Evolutionary conservation across 2,329 filamentous ascomycete genomes (phyloP).

Genomic region (Grosmannia penicillata): DNA sequence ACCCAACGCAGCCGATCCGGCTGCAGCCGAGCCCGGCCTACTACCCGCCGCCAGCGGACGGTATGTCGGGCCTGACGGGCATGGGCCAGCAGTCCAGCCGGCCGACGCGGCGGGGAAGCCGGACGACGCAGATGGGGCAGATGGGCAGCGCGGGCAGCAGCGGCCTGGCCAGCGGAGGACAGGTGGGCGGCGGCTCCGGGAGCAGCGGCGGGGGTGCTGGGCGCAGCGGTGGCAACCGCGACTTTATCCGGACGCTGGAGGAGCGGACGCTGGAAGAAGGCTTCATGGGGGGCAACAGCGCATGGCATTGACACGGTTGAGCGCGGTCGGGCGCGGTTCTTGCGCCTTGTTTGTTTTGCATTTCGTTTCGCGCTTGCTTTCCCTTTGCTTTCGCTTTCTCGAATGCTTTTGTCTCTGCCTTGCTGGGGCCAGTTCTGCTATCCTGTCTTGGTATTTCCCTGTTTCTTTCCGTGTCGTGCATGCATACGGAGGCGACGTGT

Average conservation of each 20-base stretch:
- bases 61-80: constrained; percentile 48
- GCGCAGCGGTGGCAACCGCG: constrained; percentile 40
- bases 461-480: neutral
- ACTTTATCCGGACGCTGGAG: constrained; percentile 90
- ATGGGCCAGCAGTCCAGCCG: constrained; percentile 43
- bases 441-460: neutral
- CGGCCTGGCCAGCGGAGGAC: constrained; percentile 1
- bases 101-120: constrained; percentile 60
- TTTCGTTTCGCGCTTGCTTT: neutral
- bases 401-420: no score
- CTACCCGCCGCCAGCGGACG: constrained; percentile 84
- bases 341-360: neutral
- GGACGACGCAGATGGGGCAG: constrained; percentile 43
- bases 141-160: constrained; percentile 1
- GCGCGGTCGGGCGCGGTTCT: no score
- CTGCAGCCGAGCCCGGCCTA: constrained; percentile 93
- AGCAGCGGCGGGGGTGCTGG: neutral
- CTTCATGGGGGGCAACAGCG: constrained; percentile 54
- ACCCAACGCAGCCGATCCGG: constrained; percentile 85
- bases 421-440: neutral
- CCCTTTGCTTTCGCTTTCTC: neutral
- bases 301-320: constrained; percentile 43
- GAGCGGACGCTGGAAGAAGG: constrained; percentile 89
- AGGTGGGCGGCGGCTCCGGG: constrained; percentile 13
- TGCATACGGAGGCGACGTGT: no score